These are phyloP conservation scores for Tulasnella sp. DNA, from an alignment of 768 basidiomycete genomes.

Conservation along the genomic window DNA sequence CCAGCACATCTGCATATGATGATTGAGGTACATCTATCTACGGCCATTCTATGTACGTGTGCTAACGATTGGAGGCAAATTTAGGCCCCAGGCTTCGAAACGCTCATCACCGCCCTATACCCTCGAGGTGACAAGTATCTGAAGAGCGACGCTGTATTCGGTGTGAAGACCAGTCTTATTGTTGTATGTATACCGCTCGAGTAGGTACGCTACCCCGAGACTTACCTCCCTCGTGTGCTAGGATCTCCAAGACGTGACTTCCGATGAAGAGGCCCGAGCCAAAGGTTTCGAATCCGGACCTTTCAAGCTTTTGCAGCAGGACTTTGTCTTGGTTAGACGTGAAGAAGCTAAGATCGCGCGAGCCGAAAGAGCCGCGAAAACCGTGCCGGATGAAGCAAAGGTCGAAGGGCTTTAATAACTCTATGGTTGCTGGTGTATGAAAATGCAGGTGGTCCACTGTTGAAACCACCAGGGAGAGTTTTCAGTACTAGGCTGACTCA, in stretches of 20 bases:
- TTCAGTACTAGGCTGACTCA: too few species aligned
- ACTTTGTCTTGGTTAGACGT: slow-evolving; percentile 53
- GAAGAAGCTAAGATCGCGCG: slow-evolving; percentile 48
- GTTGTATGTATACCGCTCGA: slow-evolving; percentile 55
- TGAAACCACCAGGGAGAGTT: too few species aligned
- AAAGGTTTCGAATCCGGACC: slow-evolving; percentile 57
- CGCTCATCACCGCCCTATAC: slow-evolving; percentile 73
- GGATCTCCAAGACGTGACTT: slow-evolving; percentile 58
- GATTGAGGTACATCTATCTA: slow-evolving; percentile 48
- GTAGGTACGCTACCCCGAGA: background rate
- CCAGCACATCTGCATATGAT: slow-evolving; percentile 81
- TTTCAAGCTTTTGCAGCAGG: slow-evolving; percentile 51
- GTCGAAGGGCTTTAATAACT: background rate
- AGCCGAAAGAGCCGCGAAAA: slow-evolving; percentile 29
- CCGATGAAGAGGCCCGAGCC: slow-evolving; percentile 57
- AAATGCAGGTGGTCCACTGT: too few species aligned
- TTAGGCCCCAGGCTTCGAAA: slow-evolving; percentile 68
- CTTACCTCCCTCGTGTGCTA: slow-evolving; percentile 39
- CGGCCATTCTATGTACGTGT: background rate
- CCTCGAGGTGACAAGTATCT: slow-evolving; percentile 70
- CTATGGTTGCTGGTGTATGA: too few species aligned
- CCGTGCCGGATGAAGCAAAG: background rate
- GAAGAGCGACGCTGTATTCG: slow-evolving; percentile 75
- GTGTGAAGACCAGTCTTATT: slow-evolving; percentile 76
- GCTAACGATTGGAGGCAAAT: background rate